These are phyloP conservation scores for Xanthoceras sorbifolium DNA, from an alignment of 345 rosid species.

Conservation along the genomic window DNA sequence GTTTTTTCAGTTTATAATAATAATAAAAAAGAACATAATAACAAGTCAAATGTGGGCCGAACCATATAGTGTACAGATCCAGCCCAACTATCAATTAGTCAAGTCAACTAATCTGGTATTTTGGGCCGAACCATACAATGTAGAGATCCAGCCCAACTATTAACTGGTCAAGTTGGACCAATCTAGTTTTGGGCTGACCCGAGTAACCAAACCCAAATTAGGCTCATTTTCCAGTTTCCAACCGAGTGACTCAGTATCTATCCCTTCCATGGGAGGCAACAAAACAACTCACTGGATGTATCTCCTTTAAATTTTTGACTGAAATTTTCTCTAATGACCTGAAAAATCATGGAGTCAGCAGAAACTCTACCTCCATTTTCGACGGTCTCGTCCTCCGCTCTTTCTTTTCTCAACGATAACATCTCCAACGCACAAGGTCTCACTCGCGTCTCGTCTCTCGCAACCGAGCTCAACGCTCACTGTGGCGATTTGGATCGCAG, in stretches of 20 bases:
- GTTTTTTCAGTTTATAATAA: no score
- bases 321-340: constrained; percentile 1
- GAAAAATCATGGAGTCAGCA: constrained; percentile 45
- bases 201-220: neutral
- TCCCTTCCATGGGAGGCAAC: neutral
- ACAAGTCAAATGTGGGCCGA: no score
- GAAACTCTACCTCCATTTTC: constrained; percentile 52
- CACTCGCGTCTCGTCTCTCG: constrained; percentile 45
- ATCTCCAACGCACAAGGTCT: constrained; percentile 49
- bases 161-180: neutral
- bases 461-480: constrained; percentile 56
- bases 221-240: neutral
- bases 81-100: no score
- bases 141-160: neutral
- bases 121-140: no score
- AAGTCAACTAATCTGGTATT: no score
- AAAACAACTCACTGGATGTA: neutral
- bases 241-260: neutral
- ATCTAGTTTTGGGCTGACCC: neutral
- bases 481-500: constrained; percentile 60
- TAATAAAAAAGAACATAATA: no score
- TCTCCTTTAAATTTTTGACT: neutral
- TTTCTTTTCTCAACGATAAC: constrained; percentile 55
- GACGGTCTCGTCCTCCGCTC: constrained; percentile 45
- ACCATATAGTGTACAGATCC: no score